phyloP scores from a whole-genome alignment of 1,284 basidiomycete species.

The Moesziomyces aphidis region DNA sequence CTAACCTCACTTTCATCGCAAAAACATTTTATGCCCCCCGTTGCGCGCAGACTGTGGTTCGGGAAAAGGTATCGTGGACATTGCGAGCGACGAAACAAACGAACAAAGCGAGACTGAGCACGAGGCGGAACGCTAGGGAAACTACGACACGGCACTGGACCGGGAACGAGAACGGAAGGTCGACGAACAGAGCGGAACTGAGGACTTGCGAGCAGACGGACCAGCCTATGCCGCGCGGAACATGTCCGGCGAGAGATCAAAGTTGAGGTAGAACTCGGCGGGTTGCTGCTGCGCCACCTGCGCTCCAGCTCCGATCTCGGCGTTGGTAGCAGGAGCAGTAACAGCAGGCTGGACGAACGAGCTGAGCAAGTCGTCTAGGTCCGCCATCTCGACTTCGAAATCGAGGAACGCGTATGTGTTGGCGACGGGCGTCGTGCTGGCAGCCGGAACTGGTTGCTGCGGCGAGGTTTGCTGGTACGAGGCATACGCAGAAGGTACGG shows the following conservation, averaged over 20 bases:
- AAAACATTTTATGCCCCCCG: not conserved
- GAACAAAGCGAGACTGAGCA: not conserved
- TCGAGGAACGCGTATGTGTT: conserved; percentile 1
- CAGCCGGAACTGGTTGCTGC: not conserved
- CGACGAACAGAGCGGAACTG: too few species aligned
- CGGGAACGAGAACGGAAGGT: not conserved
- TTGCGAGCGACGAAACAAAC: not conserved
- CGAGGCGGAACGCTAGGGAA: not conserved
- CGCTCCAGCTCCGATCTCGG: not conserved
- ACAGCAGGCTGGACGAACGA: conserved; percentile 2
- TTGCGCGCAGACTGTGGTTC: too few species aligned
- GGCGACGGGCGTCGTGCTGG: not conserved
- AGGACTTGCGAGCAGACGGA: too few species aligned
- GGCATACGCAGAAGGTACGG: conserved; percentile 1
- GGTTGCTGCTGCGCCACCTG: not conserved
- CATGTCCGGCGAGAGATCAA: conserved; percentile 17
- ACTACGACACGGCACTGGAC: too few species aligned
- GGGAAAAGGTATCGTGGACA: not conserved
- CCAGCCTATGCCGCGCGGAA: conserved; percentile 1
- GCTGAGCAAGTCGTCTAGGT: conserved; percentile 17
- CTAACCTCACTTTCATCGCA: not conserved
- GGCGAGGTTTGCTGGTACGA: conserved; percentile 6
- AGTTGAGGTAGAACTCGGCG: conserved; percentile 22
- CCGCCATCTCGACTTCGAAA: conserved; percentile 19
- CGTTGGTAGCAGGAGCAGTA: not conserved